A percentile compares a stretch with the other conserved stretches of the same genome.
phyloP scores from a whole-genome alignment of 2,329 filamentous ascomycete genomes.

The Claviceps fusiformis region DNA sequence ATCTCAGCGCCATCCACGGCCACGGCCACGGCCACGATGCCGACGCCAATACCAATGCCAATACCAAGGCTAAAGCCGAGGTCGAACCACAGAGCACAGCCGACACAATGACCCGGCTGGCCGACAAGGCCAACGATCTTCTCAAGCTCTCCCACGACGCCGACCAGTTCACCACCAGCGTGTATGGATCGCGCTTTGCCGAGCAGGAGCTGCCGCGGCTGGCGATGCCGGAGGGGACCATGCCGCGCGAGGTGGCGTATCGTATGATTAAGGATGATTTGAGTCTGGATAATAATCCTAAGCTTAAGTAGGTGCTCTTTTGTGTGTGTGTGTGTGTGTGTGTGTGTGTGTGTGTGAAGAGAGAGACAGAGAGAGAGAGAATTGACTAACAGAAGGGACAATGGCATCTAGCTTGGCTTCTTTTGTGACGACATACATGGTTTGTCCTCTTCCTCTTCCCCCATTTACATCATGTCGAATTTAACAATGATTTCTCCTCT shows the following conservation, averaged over 20 bases:
- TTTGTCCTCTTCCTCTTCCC: constrained; percentile 36
- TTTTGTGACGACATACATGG: constrained; percentile 96
- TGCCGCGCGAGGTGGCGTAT: constrained; percentile 89
- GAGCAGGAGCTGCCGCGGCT: constrained; percentile 64
- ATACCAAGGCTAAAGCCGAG: constrained; percentile 7
- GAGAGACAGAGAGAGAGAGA: too few relatives aligned
- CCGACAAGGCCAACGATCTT: constrained; percentile 23
- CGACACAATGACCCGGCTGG: constrained; percentile 13
- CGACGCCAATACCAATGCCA: neutral
- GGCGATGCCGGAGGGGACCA: constrained; percentile 80
- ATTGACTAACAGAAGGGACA: neutral
- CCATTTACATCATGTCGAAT: constrained; percentile 26
- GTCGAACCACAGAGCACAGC: neutral
- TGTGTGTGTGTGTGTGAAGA: too few relatives aligned
- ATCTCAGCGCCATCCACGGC: constrained; percentile 30
- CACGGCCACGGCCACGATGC: neutral
- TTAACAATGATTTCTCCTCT: too few relatives aligned
- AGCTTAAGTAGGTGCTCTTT: constrained; percentile 50
- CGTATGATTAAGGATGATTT: constrained; percentile 94
- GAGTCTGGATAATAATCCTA: constrained; percentile 80
- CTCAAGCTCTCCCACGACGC: constrained; percentile 36
- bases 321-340: too few relatives aligned
- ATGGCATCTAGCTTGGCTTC: constrained; percentile 73
- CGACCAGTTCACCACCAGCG: constrained; percentile 57
- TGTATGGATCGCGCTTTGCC: constrained; percentile 82